A percentile compares a stretch with the other conserved stretches of the same genome.
Conservation (phyloP, 2,329 filamentous ascomycete species). For the Claviceps cyperi region DNA sequence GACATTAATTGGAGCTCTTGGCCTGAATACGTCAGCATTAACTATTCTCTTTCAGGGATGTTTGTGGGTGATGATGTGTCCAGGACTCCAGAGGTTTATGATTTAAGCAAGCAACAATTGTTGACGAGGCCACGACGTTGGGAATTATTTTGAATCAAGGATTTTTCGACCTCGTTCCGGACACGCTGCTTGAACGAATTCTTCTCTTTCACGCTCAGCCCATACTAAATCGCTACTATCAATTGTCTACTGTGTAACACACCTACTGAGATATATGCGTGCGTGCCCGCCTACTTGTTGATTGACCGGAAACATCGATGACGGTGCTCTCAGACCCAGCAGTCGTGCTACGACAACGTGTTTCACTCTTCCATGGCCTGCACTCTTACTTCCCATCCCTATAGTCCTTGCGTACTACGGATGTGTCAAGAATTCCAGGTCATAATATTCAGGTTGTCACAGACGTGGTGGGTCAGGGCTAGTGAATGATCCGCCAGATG, state of each 20-base stretch:
- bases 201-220: not conserved
- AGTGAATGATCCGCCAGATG: not conserved
- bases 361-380: not conserved
- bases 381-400: not conserved
- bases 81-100: conserved; percentile 2
- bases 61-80: conserved; percentile 2
- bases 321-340: too few relatives aligned
- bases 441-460: not conserved
- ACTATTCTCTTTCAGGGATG: not conserved
- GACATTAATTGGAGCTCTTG: not conserved
- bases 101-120: not conserved
- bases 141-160: conserved; percentile 11
- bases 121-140: conserved; percentile 5
- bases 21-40: not conserved
- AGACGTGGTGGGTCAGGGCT: not conserved
- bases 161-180: conserved; percentile 8
- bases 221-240: not conserved
- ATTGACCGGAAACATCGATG: not conserved
- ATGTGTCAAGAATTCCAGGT: not conserved
- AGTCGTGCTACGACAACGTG: too few relatives aligned
- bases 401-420: not conserved
- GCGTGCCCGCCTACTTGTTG: not conserved
- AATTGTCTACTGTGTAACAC: not conserved
- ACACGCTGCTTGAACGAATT: not conserved
- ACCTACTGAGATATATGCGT: not conserved